Evolutionary conservation across 2,329 filamentous ascomycete genomes (phyloP), one percentile per base, ranked within the genome.

Genomic region (Pyrenophora tritici-repentis): DNA sequence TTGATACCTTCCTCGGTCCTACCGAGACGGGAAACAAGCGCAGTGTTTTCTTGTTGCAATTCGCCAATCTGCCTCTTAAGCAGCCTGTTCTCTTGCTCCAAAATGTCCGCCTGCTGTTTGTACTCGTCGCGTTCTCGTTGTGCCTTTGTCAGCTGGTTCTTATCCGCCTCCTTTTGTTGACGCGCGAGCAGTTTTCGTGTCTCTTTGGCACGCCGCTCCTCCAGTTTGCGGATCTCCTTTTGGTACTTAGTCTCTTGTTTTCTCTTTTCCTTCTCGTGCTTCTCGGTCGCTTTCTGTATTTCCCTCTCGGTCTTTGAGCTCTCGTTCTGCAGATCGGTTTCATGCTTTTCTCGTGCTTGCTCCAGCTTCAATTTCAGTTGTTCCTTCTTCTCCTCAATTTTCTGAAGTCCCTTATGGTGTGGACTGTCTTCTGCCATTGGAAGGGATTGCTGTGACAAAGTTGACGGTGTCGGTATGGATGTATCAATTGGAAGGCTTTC

Each of bases 151-250:
- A 83, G 63, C 48, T 79, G 78, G 32, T 76, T 75, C 54, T 77
- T 77, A 48, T 84, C 74, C 53, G 84, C 78, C 63, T 91, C 88
- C 50, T 80, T 81, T 50, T 79, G 77, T 40, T 83, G 83, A 73
- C 84, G 85, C 57, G 84, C 81, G 56, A 89, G 83, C 2, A 89
- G 74, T 70, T 86, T 87, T 55, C 76, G 76, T 38, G 88, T 75
- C 63, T 90, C 86, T 10, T 80, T 80, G 56, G 81, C 80, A 61
- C 86, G 86, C 59, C 86, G 87, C 39, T 85, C 85, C 59, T 87
- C 83, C 44, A 86, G 83, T 66, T 87, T 89, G 36, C 83, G 81
- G 0, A 86, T 68, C 46, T 77, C 73, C 24, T 70, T 72, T 9
- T 70, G 62, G 32, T 74, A 76, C 47, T 76, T 75, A 7, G 73